These are phyloP conservation scores for Abrus precatorius DNA, from an alignment of 306 rosid species.

Conservation along the genomic window DNA sequence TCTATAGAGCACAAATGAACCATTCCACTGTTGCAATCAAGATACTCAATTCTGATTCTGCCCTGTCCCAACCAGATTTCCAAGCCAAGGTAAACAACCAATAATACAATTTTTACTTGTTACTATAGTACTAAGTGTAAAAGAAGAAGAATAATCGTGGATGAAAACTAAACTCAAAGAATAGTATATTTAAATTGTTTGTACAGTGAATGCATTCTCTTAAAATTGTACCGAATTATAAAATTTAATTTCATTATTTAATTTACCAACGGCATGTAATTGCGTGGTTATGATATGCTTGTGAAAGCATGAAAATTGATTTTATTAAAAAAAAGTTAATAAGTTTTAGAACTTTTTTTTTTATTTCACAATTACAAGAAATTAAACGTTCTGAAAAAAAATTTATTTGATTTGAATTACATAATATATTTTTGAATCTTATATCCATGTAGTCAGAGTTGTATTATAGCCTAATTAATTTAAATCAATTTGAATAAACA, in stretches of 20 bases:
- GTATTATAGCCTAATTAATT: no score
- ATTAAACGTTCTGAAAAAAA: not conserved
- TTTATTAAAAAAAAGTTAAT: not conserved
- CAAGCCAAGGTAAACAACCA: not conserved
- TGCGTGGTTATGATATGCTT: not conserved
- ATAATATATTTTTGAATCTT: no score
- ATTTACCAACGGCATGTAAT: not conserved
- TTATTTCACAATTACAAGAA: not conserved
- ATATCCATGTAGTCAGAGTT: no score
- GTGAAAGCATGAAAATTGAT: not conserved
- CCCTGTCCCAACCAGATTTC: not conserved
- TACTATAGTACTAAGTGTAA: no score
- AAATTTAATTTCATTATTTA: not conserved
- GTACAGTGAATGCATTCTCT: no score
- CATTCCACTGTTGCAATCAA: not conserved
- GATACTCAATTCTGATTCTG: not conserved
- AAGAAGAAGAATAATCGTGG: no score
- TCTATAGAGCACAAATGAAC: not conserved
- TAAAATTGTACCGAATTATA: no score
- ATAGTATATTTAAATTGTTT: no score
- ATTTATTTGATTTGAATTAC: not conserved
- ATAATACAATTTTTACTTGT: no score
- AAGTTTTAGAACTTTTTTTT: conserved; percentile 11
- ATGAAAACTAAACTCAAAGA: no score
- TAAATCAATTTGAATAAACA: no score